Conservation (phyloP, 176 grass and related monocot genomes). For the sorghum (Sorghum bicolor) region DNA sequence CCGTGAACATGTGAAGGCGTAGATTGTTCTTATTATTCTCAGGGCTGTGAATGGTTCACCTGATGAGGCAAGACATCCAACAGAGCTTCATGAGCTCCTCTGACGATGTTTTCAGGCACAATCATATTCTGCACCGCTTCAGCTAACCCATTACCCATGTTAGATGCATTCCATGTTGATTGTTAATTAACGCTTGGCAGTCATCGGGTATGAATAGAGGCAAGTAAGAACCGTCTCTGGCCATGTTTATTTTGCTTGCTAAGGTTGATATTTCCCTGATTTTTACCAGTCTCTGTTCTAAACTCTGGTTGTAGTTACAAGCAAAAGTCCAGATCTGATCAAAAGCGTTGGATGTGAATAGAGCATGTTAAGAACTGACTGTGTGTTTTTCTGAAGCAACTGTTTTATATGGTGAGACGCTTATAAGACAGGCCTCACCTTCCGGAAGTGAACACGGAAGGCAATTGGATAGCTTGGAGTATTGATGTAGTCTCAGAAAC, state of each 20-base stretch:
- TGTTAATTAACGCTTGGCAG: not conserved
- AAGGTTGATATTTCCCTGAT: not conserved
- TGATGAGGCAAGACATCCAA: not conserved
- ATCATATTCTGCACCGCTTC: not conserved
- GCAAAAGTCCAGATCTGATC: not conserved
- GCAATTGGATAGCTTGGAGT: not conserved
- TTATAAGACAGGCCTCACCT: not conserved
- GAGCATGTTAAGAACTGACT: not conserved
- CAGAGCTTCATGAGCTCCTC: not conserved
- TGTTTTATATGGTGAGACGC: not conserved
- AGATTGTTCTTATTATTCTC: slow-evolving; percentile 4
- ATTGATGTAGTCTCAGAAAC: no score
- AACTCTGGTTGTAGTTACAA: not conserved
- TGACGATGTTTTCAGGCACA: not conserved
- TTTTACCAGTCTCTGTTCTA: not conserved
- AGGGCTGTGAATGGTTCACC: not conserved
- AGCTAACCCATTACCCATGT: not conserved
- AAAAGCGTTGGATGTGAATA: not conserved
- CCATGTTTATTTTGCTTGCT: not conserved
- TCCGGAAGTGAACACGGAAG: not conserved
- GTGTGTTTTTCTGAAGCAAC: not conserved
- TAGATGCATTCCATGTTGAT: not conserved
- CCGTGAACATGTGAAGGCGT: slow-evolving; percentile 51
- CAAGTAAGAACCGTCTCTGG: not conserved
- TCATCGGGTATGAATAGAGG: no score